A percentile compares a stretch with the other conserved stretches of the same genome.
These are phyloP conservation scores for Geum urbanum DNA, from an alignment of 306 rosid genomes.

Conservation along the genomic window DNA sequence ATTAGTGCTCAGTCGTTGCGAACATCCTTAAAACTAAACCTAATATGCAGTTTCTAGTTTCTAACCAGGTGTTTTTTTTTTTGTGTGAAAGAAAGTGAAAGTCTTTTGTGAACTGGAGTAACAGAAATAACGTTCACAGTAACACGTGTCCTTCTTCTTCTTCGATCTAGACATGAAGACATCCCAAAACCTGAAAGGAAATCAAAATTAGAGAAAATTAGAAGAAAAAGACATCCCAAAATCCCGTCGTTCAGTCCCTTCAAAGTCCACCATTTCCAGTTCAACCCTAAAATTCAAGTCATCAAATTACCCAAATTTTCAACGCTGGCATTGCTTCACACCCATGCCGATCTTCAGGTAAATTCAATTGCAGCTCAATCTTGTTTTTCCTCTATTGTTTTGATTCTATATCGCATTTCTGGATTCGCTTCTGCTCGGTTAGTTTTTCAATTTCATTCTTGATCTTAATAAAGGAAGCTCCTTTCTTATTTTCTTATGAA, in stretches of 20 bases:
- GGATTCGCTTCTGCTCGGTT: neutral
- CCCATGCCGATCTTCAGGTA: slow-evolving; percentile 25
- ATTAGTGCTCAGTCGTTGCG: no score
- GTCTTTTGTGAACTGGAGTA: neutral
- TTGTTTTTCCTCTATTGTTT: neutral
- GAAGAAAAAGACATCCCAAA: neutral
- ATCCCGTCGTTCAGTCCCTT: neutral
- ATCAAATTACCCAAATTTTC: neutral
- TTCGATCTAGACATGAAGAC: no score
- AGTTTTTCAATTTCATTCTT: neutral
- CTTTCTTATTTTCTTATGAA: neutral
- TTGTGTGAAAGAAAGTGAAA: no score
- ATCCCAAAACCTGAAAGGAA: neutral
- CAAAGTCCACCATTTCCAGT: slow-evolving; percentile 10
- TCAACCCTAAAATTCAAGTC: slow-evolving; percentile 1
- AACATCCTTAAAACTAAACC: no score
- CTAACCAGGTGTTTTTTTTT: no score
- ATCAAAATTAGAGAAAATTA: neutral
- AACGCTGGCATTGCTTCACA: slow-evolving; percentile 18
- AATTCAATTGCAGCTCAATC: neutral
- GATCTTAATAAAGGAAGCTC: neutral
- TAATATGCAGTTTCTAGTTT: no score
- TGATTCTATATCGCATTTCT: neutral
- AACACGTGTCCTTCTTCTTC: neutral
- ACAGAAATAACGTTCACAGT: neutral